phyloP scores from a whole-genome alignment of 768 basidiomycete genomes.

The Pholiota conissans region DNA sequence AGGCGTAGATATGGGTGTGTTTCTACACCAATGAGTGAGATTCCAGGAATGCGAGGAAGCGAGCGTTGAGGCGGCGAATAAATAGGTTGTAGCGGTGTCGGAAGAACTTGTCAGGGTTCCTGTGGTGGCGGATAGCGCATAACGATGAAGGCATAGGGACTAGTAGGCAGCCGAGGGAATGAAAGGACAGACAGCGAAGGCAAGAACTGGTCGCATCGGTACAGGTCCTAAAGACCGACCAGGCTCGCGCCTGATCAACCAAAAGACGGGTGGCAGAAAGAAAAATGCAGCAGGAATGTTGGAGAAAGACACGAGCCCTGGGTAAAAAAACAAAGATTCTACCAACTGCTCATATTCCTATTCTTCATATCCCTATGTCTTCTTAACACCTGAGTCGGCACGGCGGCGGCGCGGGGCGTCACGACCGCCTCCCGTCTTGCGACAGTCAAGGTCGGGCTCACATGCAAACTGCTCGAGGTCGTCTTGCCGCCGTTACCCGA shows the following conservation, averaged over 20 bases:
- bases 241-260: neutral
- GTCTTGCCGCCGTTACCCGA: constrained; percentile 20
- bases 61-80: neutral
- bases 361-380: constrained; percentile 2
- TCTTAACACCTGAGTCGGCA: constrained; percentile 1
- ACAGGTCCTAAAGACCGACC: too few relatives aligned
- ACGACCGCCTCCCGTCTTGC: constrained; percentile 28
- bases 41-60: neutral
- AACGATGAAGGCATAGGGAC: neutral
- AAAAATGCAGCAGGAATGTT: too few relatives aligned
- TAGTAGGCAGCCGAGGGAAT: neutral
- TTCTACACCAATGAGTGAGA: neutral
- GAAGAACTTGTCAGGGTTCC: neutral
- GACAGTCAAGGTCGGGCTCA: constrained; percentile 65
- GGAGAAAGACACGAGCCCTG: neutral
- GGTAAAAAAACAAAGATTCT: neutral
- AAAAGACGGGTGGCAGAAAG: neutral
- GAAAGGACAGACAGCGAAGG: too few relatives aligned
- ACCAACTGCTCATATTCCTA: neutral
- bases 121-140: neutral
- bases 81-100: neutral
- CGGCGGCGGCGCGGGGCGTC: neutral
- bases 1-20: neutral
- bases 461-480: constrained; percentile 35
- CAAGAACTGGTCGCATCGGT: too few relatives aligned